Percentiles rank a stretch among this genome's conserved stretches.
These are phyloP conservation scores for Rhazya stricta DNA, from an alignment of 257 asterid species.

Conservation along the genomic window DNA sequence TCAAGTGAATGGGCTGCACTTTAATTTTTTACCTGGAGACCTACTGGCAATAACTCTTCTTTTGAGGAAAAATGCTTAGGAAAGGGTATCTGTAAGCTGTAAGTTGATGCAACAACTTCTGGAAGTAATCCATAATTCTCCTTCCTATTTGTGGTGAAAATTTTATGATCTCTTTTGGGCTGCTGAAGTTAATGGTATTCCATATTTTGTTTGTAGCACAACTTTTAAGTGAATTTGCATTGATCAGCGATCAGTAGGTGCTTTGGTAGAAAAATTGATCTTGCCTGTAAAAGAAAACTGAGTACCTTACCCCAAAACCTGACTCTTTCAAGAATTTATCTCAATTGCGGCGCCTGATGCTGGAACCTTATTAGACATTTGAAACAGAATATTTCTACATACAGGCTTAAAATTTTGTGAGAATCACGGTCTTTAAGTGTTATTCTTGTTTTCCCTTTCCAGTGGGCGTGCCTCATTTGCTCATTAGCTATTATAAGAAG, in stretches of 20 bases:
- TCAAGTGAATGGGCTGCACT: slow-evolving; percentile 34
- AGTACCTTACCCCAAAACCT: background rate
- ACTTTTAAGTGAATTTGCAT: background rate
- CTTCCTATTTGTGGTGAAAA: background rate
- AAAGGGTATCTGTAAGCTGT: slow-evolving; percentile 11
- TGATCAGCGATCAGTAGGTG: background rate
- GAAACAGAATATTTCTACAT: background rate
- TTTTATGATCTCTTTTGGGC: background rate
- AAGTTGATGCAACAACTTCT: slow-evolving; percentile 16
- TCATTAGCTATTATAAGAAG: background rate
- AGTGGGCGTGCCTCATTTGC: background rate
- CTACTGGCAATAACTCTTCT: slow-evolving; percentile 6
- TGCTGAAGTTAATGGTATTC: background rate
- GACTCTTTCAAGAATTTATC: background rate
- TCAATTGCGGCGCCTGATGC: background rate
- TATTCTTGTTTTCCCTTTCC: slow-evolving; percentile 2
- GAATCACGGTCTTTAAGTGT: background rate
- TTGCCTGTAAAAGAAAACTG: background rate
- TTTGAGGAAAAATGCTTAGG: slow-evolving; percentile 7
- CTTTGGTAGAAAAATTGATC: background rate
- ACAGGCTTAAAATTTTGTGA: background rate
- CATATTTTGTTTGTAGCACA: background rate
- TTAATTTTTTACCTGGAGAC: background rate
- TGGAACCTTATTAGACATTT: background rate
- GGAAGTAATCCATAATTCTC: background rate